phyloP scores from a whole-genome alignment of 2,329 filamentous ascomycete genomes.

The Chrysoporthe cubensis region DNA sequence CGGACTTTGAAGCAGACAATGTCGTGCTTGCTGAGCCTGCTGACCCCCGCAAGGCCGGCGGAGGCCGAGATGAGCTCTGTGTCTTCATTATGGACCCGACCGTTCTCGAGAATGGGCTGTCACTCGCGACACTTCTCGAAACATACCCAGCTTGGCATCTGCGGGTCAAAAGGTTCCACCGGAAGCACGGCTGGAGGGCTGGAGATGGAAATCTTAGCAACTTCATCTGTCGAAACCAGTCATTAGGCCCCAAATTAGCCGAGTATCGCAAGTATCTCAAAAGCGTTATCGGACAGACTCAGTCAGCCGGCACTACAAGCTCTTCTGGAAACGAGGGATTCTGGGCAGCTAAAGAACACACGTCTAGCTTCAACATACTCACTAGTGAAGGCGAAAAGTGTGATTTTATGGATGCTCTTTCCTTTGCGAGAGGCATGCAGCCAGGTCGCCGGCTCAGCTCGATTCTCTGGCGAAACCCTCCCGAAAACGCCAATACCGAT shows the following conservation, averaged over 20 bases:
- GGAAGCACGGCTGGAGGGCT: constrained; percentile 8
- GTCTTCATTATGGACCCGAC: constrained; percentile 9
- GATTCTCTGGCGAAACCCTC: not conserved
- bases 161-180: constrained; percentile 7
- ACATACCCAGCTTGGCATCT: constrained; percentile 12
- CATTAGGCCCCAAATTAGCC: not conserved
- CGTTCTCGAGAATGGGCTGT: constrained; percentile 2
- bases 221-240: constrained; percentile 9
- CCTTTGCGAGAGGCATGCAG: no score
- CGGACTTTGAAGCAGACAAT: constrained; percentile 8
- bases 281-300: not conserved
- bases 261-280: constrained; percentile 8
- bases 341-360: constrained; percentile 6
- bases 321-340: not conserved
- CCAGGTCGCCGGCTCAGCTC: no score
- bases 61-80: not conserved
- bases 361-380: not conserved
- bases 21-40: constrained; percentile 4
- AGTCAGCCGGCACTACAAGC: not conserved
- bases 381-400: not conserved
- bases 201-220: constrained; percentile 10
- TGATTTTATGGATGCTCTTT: constrained; percentile 12
- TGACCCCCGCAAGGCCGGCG: not conserved
- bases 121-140: constrained; percentile 9
- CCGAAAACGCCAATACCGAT: constrained; percentile 1